Conservation (phyloP, 2,329 filamentous ascomycete genomes). For the Diaporthe batatas region DNA sequence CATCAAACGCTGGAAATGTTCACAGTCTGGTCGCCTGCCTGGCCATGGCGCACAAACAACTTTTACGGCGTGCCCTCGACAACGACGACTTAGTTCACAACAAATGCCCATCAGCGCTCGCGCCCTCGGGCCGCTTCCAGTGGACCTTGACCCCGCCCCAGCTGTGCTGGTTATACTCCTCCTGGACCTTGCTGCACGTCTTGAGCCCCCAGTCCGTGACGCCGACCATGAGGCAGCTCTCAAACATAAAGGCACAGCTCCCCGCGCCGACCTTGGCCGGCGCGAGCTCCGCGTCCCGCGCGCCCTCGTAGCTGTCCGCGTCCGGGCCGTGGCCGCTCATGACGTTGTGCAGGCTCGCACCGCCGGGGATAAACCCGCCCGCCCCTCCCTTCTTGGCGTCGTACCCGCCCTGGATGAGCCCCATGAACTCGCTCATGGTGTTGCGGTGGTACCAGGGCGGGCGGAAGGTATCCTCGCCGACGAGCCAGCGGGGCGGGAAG, state of each 20-base stretch:
- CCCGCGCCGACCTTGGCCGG: constrained; percentile 70
- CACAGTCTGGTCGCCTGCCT: not conserved
- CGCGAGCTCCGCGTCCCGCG: constrained; percentile 66
- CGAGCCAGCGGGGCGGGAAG: constrained; percentile 79
- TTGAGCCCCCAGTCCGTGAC: constrained; percentile 77
- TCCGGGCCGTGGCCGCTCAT: constrained; percentile 79
- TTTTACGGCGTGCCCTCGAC: not conserved
- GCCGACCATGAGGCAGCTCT: constrained; percentile 77
- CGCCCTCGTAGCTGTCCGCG: constrained; percentile 67
- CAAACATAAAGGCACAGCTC: constrained; percentile 78
- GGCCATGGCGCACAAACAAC: not conserved
- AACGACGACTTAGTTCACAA: constrained; percentile 50
- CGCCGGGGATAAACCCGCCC: constrained; percentile 69
- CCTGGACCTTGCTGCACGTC: constrained; percentile 71
- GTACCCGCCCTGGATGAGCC: constrained; percentile 69
- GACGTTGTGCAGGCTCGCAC: constrained; percentile 76
- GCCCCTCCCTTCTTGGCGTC: constrained; percentile 70
- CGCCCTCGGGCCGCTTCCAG: constrained; percentile 43
- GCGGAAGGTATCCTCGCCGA: constrained; percentile 77
- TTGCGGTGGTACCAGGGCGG: constrained; percentile 81
- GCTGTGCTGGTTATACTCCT: constrained; percentile 83
- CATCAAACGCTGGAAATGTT: not conserved
- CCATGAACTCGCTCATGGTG: constrained; percentile 76
- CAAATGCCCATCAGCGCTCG: constrained; percentile 43
- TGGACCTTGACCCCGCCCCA: constrained; percentile 79